Base-by-base conservation (phyloP, 805 yeast species). In the Zygosaccharomyces bailii region DNA sequence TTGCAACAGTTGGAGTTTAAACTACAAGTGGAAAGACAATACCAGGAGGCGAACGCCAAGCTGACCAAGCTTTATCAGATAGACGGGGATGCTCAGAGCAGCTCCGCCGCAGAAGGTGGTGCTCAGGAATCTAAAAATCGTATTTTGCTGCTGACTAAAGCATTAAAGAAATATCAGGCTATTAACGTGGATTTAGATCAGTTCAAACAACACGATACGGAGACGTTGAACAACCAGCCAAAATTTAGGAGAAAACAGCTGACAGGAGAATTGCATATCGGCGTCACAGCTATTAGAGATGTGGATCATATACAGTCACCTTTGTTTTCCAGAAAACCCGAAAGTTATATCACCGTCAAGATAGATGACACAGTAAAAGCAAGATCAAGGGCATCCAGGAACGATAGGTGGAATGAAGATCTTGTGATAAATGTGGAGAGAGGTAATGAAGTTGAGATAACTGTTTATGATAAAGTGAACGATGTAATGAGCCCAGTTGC, bases 271-370 rank as follows among this genome's bases (percentile, higher is more conserved):
- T 75, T 93, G 47, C 78, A 79, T 19, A 74, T 93, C 18, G 78
- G 80, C n/a, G 72, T 91, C 39, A 74, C 82, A 31, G 83, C 89
- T 17, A 77, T 91, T 20, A 77, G 93, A 60, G 96, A 89, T 63
- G 89, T 90, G 20, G 96, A 91, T 57, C 99, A 93, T 66, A 82
- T 89, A 38, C 87, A 95, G 3, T 79, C 93, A 4, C 89, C 95
- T 2, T 70, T 87, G 68, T 79, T 84, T 50, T 74, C 86, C 19
- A 82, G 82, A 59, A 78, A 82, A 45, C 89, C 95, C 0, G 97
- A 90, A 55, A 79, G 93, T 1, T 72, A 76, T 46, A 84, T 89
- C 10, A 72, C 83, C 2, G 70, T 93, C 51, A 90, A 88, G 59
- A 77, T 91, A 42, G 99, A 93, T 63, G 98, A 91, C 65, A 87